Evolutionary conservation across 768 basidiomycete genomes (phyloP).

Genomic region (Tephrocybe sp.): DNA sequence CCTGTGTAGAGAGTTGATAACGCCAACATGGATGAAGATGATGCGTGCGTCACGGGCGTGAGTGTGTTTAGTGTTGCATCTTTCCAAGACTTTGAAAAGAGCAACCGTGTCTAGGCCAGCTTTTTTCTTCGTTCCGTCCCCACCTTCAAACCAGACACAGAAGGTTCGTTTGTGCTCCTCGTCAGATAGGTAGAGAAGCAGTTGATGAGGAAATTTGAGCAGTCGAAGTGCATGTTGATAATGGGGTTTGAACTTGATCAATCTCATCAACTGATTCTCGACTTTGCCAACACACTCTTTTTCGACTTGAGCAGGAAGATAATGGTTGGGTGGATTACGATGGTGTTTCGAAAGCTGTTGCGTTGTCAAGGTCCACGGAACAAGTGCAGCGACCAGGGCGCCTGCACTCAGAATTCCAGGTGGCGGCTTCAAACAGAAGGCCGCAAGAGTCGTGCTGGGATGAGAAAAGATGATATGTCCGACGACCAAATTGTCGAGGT

Average conservation of each 20-base stretch:
- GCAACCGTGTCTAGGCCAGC: constrained; percentile 39
- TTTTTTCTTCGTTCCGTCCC: constrained; percentile 25
- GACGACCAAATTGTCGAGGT: constrained; percentile 42
- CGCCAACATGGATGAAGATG: constrained; percentile 66
- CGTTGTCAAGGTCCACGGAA: constrained; percentile 44
- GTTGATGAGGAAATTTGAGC: constrained; percentile 43
- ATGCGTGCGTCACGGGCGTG: constrained; percentile 37
- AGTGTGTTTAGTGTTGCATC: constrained; percentile 38
- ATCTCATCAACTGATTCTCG: constrained; percentile 18
- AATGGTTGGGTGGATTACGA: constrained; percentile 17
- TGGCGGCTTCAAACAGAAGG: constrained; percentile 39
- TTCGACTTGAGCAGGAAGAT: constrained; percentile 16
- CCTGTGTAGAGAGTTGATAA: constrained; percentile 45
- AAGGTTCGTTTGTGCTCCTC: constrained; percentile 33
- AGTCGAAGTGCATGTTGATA: constrained; percentile 40
- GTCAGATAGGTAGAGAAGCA: constrained; percentile 45
- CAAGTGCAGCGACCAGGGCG: constrained; percentile 38
- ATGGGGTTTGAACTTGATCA: constrained; percentile 21
- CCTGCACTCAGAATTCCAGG: constrained; percentile 25
- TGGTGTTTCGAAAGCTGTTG: constrained; percentile 28
- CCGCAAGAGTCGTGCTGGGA: constrained; percentile 29
- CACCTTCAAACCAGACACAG: constrained; percentile 43
- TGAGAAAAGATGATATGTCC: constrained; percentile 61
- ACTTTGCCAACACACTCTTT: constrained; percentile 19
- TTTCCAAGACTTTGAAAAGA: constrained; percentile 42